A percentile compares a stretch with the other conserved stretches of the same genome.
These are phyloP conservation scores for Suillus discolor DNA, from an alignment of 768 basidiomycete genomes.

Conservation along the genomic window DNA sequence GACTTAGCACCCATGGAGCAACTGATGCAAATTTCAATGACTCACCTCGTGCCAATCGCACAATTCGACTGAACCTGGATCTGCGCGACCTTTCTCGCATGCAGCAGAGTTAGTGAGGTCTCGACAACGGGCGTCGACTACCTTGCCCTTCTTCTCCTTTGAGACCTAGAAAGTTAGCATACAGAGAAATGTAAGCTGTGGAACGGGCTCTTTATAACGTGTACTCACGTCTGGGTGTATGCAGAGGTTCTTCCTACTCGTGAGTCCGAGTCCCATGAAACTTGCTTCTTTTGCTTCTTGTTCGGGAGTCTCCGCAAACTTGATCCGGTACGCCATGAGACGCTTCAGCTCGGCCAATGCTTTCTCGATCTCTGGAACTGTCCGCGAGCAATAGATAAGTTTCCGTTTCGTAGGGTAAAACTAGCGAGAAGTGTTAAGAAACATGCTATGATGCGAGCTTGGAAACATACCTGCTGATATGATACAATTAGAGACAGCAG, in stretches of 20 bases:
- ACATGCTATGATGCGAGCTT: not conserved
- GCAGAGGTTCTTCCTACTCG: conserved; percentile 95
- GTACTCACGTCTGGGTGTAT: conserved; percentile 86
- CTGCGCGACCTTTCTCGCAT: conserved; percentile 79
- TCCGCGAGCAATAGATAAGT: conserved; percentile 98
- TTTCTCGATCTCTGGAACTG: conserved; percentile 99
- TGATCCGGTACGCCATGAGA: conserved; percentile 85
- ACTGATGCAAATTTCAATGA: conserved; percentile 9
- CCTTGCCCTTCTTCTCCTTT: conserved; percentile 97
- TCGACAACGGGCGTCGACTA: conserved; percentile 95
- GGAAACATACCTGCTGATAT: conserved; percentile 82
- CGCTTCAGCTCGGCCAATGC: conserved; percentile 94
- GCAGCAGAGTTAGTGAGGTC: conserved; percentile 87
- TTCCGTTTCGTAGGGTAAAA: conserved; percentile 92
- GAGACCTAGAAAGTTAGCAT: conserved; percentile 60
- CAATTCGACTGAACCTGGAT: conserved; percentile 89
- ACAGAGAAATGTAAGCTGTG: not conserved
- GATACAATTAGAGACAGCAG: conserved; percentile 94
- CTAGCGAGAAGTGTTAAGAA: conserved; percentile 41
- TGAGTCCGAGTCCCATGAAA: conserved; percentile 90
- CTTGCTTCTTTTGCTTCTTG: conserved; percentile 74
- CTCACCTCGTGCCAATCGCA: conserved; percentile 96
- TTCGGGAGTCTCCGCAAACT: conserved; percentile 71
- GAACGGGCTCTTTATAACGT: not conserved
- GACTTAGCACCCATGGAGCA: conserved; percentile 7